phyloP scores from a whole-genome alignment of 257 asterid species.

The Fraxinus anomala region DNA sequence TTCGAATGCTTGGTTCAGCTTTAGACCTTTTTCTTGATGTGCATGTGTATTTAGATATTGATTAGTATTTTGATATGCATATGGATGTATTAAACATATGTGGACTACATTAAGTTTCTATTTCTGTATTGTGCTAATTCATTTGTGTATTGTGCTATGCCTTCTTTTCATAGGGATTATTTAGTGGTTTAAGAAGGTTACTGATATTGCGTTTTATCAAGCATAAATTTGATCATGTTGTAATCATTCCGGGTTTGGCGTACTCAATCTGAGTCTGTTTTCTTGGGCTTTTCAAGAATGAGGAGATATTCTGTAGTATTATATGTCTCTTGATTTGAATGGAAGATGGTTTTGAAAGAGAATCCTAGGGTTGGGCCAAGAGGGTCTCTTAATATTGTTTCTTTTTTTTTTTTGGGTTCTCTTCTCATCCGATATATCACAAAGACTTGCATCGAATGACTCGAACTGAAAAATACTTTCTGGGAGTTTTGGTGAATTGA shows the following conservation, averaged over 20 bases:
- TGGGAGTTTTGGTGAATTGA: not conserved
- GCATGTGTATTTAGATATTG: not conserved
- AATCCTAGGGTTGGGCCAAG: not conserved
- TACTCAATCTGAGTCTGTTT: not conserved
- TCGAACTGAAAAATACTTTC: not conserved
- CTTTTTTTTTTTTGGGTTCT: not conserved
- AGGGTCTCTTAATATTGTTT: not conserved
- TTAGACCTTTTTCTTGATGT: not conserved
- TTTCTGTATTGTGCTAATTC: not conserved
- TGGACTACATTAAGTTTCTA: not conserved
- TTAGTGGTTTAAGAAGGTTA: not conserved
- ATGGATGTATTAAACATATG: not conserved
- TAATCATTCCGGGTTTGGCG: not conserved
- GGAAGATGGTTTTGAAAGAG: not conserved
- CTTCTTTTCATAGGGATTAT: not conserved
- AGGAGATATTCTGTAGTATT: not conserved
- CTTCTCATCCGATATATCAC: not conserved
- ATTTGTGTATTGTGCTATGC: not conserved
- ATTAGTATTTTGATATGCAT: not conserved
- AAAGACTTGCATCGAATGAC: not conserved
- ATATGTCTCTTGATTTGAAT: not conserved
- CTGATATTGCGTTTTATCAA: not conserved
- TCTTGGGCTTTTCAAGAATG: not conserved
- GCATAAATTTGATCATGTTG: not conserved
- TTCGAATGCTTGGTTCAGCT: not conserved